A percentile compares a stretch with the other conserved stretches of the same genome.
These are phyloP conservation scores for Ceratocystis papillata DNA, from an alignment of 2,329 filamentous ascomycete genomes.

Conservation along the genomic window DNA sequence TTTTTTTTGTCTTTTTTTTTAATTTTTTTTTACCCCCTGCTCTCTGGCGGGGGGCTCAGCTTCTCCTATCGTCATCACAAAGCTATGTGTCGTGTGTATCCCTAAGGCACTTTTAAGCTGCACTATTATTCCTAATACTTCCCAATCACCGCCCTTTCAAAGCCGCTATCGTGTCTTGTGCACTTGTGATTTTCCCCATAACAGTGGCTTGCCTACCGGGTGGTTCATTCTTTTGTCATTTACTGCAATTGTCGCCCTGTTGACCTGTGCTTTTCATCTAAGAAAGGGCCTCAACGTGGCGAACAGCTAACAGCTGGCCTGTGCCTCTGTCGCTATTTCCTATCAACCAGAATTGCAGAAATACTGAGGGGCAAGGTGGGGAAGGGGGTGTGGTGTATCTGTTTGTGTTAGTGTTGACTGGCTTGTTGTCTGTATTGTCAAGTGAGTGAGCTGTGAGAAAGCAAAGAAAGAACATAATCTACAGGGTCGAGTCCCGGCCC, in stretches of 20 bases:
- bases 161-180: neutral
- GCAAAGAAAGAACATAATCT: neutral
- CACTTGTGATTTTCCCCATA: neutral
- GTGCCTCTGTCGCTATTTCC: neutral
- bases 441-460: neutral
- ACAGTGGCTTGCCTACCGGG: neutral
- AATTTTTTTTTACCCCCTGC: neutral
- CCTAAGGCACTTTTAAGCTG: neutral
- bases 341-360: neutral
- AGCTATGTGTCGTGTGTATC: neutral
- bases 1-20: neutral
- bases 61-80: neutral
- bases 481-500: neutral
- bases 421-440: neutral
- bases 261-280: neutral
- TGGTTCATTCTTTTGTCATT: neutral
- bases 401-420: no score
- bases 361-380: neutral
- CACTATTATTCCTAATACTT: neutral
- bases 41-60: neutral
- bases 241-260: neutral
- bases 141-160: neutral
- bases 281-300: constrained; percentile 3
- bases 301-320: constrained; percentile 3
- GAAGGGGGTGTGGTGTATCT: neutral